phyloP scores from a whole-genome alignment of 257 asterid genomes.

The Sherardia arvensis region DNA sequence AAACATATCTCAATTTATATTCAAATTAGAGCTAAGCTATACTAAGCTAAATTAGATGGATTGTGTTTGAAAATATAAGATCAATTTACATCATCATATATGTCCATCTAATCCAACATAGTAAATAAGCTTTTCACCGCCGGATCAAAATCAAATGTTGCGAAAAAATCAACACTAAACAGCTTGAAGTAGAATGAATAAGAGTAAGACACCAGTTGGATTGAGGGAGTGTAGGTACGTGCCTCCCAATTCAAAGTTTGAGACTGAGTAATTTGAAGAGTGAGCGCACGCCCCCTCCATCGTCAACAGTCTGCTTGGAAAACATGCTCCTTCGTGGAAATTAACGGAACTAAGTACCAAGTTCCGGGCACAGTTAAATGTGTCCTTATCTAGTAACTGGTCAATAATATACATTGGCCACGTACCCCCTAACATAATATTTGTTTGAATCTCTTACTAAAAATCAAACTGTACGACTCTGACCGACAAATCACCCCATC shows the following conservation, averaged over 20 bases:
- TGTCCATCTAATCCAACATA: no score
- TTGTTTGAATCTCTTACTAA: slow-evolving; percentile 4
- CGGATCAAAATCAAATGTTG: no score
- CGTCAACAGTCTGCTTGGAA: neutral
- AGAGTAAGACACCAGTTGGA: neutral
- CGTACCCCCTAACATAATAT: neutral
- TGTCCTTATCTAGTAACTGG: slow-evolving; percentile 2
- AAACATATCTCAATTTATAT: no score
- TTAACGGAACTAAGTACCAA: neutral
- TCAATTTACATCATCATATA: no score
- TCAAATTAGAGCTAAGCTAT: no score
- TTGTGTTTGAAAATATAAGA: no score
- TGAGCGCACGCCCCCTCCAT: neutral
- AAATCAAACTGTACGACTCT: slow-evolving; percentile 9
- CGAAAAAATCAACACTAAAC: no score
- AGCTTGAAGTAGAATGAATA: neutral
- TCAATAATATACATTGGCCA: slow-evolving; percentile 4
- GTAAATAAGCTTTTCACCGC: no score
- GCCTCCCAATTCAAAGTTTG: neutral
- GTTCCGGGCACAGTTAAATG: slow-evolving; percentile 1
- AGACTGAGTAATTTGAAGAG: neutral
- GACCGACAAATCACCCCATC: neutral
- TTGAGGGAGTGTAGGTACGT: neutral
- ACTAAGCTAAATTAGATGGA: no score
- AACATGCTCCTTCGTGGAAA: neutral